A percentile compares a stretch with the other conserved stretches of the same genome.
Evolutionary conservation across 2,329 filamentous ascomycete genomes (phyloP).

Genomic region (Fusarium circinatum): DNA sequence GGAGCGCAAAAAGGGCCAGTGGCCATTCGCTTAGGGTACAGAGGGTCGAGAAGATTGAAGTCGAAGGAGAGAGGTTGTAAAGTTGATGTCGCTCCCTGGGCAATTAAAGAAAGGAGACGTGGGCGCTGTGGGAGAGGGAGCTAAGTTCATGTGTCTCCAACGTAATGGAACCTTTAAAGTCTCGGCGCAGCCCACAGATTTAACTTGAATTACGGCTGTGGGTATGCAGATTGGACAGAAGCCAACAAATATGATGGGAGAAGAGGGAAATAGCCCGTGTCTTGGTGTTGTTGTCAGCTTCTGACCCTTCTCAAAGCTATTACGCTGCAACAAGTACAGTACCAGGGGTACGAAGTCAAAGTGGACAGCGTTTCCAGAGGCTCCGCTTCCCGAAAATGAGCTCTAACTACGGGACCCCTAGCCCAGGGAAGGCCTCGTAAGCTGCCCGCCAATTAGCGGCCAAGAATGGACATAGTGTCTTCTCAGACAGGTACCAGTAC

Average conservation of each 20-base stretch:
- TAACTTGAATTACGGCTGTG: background rate
- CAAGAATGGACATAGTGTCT: slow-evolving; percentile 1
- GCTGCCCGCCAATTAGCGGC: slow-evolving; percentile 10
- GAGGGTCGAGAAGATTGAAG: slow-evolving; percentile 10
- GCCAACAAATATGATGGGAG: background rate
- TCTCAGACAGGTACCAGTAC: slow-evolving; percentile 6
- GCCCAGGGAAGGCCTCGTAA: slow-evolving; percentile 16
- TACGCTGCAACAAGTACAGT: slow-evolving; percentile 7
- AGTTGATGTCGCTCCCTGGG: slow-evolving; percentile 28
- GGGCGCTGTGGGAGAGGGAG: slow-evolving; percentile 16
- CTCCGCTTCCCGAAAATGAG: slow-evolving; percentile 33
- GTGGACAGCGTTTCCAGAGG: slow-evolving; percentile 41
- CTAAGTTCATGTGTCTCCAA: slow-evolving; percentile 20
- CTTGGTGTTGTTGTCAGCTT: slow-evolving; percentile 27
- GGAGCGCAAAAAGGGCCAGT: slow-evolving; percentile 56
- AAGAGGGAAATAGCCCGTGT: slow-evolving; percentile 6
- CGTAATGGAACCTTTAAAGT: background rate
- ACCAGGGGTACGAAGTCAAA: slow-evolving; percentile 27
- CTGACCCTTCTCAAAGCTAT: slow-evolving; percentile 19
- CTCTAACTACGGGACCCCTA: slow-evolving; percentile 16
- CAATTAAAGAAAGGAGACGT: slow-evolving; percentile 41
- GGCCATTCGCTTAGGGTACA: slow-evolving; percentile 55
- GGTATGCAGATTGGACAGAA: background rate
- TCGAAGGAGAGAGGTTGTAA: slow-evolving; percentile 19
- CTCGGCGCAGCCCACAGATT: background rate